Evolutionary conservation across 2,329 filamentous ascomycete species (phyloP).

Genomic region (Phoma sp.): DNA sequence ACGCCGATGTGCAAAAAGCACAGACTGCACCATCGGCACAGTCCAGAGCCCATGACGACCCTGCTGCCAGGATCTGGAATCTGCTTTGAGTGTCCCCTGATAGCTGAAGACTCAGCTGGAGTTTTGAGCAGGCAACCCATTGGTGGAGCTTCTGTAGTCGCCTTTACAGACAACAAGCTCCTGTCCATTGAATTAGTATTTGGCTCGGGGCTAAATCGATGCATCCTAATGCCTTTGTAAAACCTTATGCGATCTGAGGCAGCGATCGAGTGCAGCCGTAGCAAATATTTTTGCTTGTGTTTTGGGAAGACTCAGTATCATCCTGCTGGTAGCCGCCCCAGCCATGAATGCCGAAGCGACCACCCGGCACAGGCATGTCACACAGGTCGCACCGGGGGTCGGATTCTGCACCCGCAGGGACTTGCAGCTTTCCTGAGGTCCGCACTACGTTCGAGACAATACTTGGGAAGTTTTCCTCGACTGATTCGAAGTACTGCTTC

Average conservation of each 20-base stretch:
- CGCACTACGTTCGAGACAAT: slow-evolving; percentile 95
- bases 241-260: slow-evolving; percentile 11
- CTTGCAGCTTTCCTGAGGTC: slow-evolving; percentile 80
- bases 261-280: slow-evolving; percentile 75
- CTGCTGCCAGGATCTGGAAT: too few species aligned
- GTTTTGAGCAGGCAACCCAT: too few species aligned
- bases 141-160: too few species aligned
- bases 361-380: slow-evolving; percentile 68
- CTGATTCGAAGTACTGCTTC: slow-evolving; percentile 82
- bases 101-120: too few species aligned
- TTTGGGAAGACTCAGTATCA: slow-evolving; percentile 32
- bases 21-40: too few species aligned
- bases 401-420: slow-evolving; percentile 44
- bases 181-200: too few species aligned
- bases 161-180: too few species aligned
- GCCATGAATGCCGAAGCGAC: slow-evolving; percentile 68
- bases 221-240: too few species aligned
- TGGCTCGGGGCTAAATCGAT: too few species aligned
- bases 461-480: slow-evolving; percentile 84
- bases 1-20: too few species aligned
- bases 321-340: slow-evolving; percentile 63
- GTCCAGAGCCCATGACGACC: too few species aligned
- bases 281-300: slow-evolving; percentile 57
- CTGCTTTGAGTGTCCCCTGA: too few species aligned
- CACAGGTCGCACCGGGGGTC: slow-evolving; percentile 67